Conservation (phyloP, 2,329 filamentous ascomycete species). For the Fusarium sp. region DNA sequence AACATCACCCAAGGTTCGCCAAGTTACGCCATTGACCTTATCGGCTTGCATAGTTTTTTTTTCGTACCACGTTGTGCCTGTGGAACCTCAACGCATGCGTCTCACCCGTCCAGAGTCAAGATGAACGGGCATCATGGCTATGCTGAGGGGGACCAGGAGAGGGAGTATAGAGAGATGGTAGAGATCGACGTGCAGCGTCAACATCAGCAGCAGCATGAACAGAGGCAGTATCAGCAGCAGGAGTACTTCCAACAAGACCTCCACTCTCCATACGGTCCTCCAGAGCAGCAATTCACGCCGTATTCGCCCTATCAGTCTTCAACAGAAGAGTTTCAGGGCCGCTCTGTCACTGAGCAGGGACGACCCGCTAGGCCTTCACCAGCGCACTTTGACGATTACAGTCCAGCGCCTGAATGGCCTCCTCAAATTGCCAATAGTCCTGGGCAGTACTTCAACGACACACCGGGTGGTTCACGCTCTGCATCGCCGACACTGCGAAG, state of each 20-base stretch:
- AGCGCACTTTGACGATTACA: conserved; percentile 40
- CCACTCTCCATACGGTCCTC: conserved; percentile 38
- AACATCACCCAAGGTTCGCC: conserved; percentile 15
- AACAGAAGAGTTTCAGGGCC: conserved; percentile 42
- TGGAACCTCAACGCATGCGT: conserved; percentile 31
- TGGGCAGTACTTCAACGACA: conserved; percentile 40
- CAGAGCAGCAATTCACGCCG: conserved; percentile 21
- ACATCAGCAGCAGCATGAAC: conserved; percentile 43
- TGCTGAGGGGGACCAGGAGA: conserved; percentile 33
- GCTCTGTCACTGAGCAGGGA: conserved; percentile 42
- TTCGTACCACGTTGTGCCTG: neutral
- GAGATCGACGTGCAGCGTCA: conserved; percentile 49
- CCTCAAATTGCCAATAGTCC: conserved; percentile 35
- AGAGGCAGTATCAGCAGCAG: conserved; percentile 35
- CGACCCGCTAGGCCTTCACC: conserved; percentile 30
- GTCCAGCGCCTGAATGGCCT: conserved; percentile 41
- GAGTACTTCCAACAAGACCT: conserved; percentile 36
- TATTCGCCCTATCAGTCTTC: conserved; percentile 36
- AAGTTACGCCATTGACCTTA: conserved; percentile 1
- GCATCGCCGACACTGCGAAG: conserved; percentile 43
- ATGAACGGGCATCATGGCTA: conserved; percentile 46
- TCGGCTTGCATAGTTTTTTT: neutral
- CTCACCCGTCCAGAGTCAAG: conserved; percentile 4
- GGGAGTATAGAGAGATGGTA: conserved; percentile 49
- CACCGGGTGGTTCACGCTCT: conserved; percentile 41